Evolutionary conservation across 1,139 yeast species (phyloP), one percentile per base, ranked within the genome.

Genomic region (Casaregolazyma lundiana): DNA sequence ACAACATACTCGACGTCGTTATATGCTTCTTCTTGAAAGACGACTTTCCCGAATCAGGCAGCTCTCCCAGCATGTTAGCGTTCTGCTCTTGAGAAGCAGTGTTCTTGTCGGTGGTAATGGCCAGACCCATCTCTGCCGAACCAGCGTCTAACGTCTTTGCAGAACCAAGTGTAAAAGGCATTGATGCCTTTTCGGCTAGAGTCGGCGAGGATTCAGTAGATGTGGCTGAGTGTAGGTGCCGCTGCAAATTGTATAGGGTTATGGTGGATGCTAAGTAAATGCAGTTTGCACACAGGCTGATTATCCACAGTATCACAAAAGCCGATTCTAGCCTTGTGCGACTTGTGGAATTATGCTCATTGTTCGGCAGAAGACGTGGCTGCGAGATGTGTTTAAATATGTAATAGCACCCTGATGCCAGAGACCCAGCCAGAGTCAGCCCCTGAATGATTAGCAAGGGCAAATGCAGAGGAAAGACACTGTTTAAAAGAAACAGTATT

Each of bases 391-490:
- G 44, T 26, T 48, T 26, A 15, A 45, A 38, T 11, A 36, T 26
- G 48, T 49, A 53, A 8, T 44, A 35, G 16, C 50, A 49, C 13
- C 56, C 56, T 9, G 51, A 22, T 15, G 47, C 50, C 16, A 46
- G 20, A 5, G 48, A 46, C 2, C 53, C 52, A 13, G 49, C 15
- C 2, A 47, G 20, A 3, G 51, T 3, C 3, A 48, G 4, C 6
- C 50, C 16, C 17, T 43, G 45, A 5, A 45, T 26, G 8, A 49
- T 34, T 32, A 51, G 42, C n/a, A 45, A 16, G 35, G 45, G 42
- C 8, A 49, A 45, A 35, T 50, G 43, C 6, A 53, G 46, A 6
- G 58, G 58, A 24, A 49, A 48, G 4, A 51, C 35, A 2, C 56
- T 56, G 22, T 45, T 40, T 6, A 44, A 34, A 5, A 50, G 20